These are phyloP conservation scores for Fusarium praegraminearum DNA, from an alignment of 2,329 filamentous ascomycete genomes.

Conservation along the genomic window DNA sequence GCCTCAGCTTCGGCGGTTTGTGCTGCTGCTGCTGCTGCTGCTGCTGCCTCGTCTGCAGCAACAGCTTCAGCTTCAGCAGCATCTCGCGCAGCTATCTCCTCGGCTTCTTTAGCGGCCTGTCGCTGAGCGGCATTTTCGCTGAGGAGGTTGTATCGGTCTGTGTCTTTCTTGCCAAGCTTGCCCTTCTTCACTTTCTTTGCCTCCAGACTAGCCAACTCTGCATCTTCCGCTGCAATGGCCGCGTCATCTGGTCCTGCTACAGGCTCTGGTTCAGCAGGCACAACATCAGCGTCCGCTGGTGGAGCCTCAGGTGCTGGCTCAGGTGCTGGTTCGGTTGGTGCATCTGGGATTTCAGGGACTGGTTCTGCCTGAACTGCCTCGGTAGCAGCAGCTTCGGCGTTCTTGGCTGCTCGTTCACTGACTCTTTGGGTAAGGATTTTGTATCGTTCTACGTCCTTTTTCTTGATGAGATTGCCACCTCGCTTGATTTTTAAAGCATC, in stretches of 20 bases:
- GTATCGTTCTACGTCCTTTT: constrained; percentile 40
- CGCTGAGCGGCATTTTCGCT: constrained; percentile 35
- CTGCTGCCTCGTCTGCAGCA: constrained; percentile 23
- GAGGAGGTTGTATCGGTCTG: constrained; percentile 37
- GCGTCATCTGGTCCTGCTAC: constrained; percentile 32
- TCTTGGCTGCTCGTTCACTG: constrained; percentile 43
- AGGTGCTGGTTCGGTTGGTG: constrained; percentile 24
- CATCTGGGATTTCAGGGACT: constrained; percentile 30
- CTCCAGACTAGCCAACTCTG: constrained; percentile 36
- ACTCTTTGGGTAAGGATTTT: constrained; percentile 34
- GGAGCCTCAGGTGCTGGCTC: constrained; percentile 26
- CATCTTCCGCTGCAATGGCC: constrained; percentile 38
- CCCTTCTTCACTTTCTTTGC: constrained; percentile 43
- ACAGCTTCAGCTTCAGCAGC: constrained; percentile 29
- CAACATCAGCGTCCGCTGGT: constrained; percentile 18
- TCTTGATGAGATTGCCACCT: constrained; percentile 42
- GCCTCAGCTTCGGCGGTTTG: constrained; percentile 35
- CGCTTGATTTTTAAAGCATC: constrained; percentile 43
- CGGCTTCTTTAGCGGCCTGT: constrained; percentile 34
- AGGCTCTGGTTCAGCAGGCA: constrained; percentile 12
- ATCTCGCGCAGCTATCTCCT: constrained; percentile 44
- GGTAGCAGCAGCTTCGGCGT: constrained; percentile 44
- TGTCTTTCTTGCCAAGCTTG: constrained; percentile 42
- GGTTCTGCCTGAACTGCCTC: constrained; percentile 16
- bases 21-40: constrained; percentile 23